Evolutionary conservation across 768 basidiomycete species (phyloP).

Genomic region (Tremella yokohamensis): DNA sequence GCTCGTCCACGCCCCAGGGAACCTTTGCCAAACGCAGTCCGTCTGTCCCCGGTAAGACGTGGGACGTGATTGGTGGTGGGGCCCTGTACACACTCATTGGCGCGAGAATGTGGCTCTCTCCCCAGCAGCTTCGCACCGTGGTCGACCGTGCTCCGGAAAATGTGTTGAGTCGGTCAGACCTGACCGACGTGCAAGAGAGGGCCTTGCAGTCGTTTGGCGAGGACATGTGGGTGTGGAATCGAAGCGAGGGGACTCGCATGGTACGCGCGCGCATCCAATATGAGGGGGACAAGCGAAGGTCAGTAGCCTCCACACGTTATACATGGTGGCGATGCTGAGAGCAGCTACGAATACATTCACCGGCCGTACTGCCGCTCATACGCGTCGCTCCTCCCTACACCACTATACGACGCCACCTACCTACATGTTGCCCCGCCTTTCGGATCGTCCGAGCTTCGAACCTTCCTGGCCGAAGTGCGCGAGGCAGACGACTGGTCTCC

Average conservation of each 20-base stretch:
- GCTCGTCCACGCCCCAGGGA: constrained; percentile 17
- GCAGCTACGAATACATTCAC: constrained; percentile 32
- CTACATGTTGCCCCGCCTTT: constrained; percentile 39
- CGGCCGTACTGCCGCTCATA: constrained; percentile 21
- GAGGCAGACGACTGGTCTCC: constrained; percentile 24
- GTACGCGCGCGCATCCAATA: constrained; percentile 36
- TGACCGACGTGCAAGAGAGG: constrained; percentile 21
- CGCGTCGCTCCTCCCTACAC: constrained; percentile 18
- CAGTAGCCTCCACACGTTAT: constrained; percentile 11
- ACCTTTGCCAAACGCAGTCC: constrained; percentile 8
- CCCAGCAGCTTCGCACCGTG: constrained; percentile 20
- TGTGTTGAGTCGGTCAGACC: constrained; percentile 9
- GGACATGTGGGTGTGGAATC: constrained; percentile 39
- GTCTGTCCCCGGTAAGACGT: constrained; percentile 7
- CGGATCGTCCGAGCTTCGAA: constrained; percentile 25
- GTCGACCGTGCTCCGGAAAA: constrained; percentile 24
- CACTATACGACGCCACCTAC: constrained; percentile 27
- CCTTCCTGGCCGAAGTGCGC: constrained; percentile 15
- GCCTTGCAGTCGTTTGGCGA: constrained; percentile 20
- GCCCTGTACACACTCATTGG: constrained; percentile 40
- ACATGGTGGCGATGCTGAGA: background rate
- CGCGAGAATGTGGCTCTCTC: constrained; percentile 35
- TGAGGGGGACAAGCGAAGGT: constrained; percentile 37
- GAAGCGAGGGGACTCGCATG: constrained; percentile 25
- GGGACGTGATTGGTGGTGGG: constrained; percentile 38